Base-by-base conservation (phyloP, 1,284 basidiomycete species). In the Sanguinoderma infundibulare region DNA sequence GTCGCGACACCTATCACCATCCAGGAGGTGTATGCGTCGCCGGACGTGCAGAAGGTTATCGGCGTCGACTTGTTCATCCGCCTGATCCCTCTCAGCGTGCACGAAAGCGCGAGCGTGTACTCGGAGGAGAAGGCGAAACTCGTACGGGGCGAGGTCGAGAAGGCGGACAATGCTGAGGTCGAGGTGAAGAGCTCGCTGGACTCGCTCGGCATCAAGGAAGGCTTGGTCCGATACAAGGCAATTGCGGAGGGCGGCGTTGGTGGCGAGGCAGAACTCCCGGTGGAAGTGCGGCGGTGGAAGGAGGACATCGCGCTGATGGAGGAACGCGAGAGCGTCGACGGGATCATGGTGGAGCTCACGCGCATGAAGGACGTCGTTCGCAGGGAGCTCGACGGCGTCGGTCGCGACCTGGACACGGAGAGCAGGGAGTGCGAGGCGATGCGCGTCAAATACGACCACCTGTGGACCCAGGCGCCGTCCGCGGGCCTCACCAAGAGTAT, bases 71-170 rank as follows among this genome's bases (percentile, higher is more conserved):
- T 98, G 61, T 98, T 99, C 76, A 76, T 88, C 63, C 86, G 89
- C 42, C 86, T 99, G 2, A 87, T 99, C 24, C 97, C 98, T 7
- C 81, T 99, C 35, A 94, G 93, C 64, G 96, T 99, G 5, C 96
- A 98, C 75, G 96, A 98, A 78, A 94, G 92, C 67, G 96, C 98
- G 6, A 94, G 91, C 60, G 89, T 99, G 17, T 99, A 99, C 77
- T 97, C 95, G 1, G 97, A 99, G 75, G 98, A 99, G 79, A 98
- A 99, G 78, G 98, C 97, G 15, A 98, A 99, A 77, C 81, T 99
- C 26, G 94, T 95, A 1, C 84, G 98, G 39, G 87, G 83, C 2
- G 96, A 98, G 74, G 90, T 92, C 1, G 96, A 98, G 80, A 86
- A 89, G 50, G 89, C 89, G 0, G 96, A 98, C 65, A 76, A 87